Evolutionary conservation across 169 alveolate genomes (phyloP).

Genomic region (Eimeria praecox): DNA sequence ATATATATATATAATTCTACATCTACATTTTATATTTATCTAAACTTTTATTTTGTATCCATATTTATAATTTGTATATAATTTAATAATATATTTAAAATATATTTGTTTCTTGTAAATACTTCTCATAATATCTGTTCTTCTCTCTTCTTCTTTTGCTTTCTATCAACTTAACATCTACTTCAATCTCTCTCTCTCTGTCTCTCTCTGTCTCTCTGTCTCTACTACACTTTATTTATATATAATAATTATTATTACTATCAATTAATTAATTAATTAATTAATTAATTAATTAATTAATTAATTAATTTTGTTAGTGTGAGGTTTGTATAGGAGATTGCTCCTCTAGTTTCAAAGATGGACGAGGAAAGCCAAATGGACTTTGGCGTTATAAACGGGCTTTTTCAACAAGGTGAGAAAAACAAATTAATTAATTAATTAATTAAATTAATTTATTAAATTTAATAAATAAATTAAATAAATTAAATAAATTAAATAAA

Average conservation of each 20-base stretch:
- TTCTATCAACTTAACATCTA: no score
- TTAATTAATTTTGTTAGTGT: neutral
- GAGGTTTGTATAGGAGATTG: conserved; percentile 55
- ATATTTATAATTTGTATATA: no score
- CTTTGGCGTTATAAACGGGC: conserved; percentile 35
- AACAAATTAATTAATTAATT: no score
- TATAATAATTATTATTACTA: neutral
- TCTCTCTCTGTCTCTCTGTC: conserved; percentile 2
- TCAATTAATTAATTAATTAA: neutral
- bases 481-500: neutral
- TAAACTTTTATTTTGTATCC: no score
- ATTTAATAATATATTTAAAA: no score
- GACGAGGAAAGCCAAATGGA: conserved; percentile 72
- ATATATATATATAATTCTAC: no score
- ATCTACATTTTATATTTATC: no score
- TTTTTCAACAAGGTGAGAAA: conserved; percentile 73
- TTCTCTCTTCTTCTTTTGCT: no score
- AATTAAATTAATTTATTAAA: neutral
- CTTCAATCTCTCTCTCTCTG: no score
- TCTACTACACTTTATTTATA: neutral
- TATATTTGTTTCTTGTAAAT: no score
- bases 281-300: neutral
- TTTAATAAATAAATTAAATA: neutral
- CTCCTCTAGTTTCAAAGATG: conserved; percentile 65
- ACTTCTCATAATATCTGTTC: no score